A percentile compares a stretch with the other conserved stretches of the same genome.
Evolutionary conservation across 1,284 basidiomycete genomes (phyloP).

Genomic region (Tilletia indica): DNA sequence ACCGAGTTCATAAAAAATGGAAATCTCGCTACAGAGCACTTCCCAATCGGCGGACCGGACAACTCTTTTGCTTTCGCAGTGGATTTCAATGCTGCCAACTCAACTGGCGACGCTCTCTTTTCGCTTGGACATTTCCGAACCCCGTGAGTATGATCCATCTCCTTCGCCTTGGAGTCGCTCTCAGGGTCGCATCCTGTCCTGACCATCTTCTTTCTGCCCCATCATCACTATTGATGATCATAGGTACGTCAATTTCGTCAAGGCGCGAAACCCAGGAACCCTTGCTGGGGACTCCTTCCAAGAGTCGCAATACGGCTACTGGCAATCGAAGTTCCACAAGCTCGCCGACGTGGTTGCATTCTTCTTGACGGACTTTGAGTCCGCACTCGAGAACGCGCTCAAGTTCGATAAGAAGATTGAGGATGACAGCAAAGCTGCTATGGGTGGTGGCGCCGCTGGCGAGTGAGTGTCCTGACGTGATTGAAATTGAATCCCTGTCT

Average conservation of each 20-base stretch:
- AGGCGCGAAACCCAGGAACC: constrained; percentile 2
- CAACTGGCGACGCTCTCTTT: constrained; percentile 41
- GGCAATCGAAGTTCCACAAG: constrained; percentile 43
- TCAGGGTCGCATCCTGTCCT: too few relatives aligned
- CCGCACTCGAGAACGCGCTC: constrained; percentile 61
- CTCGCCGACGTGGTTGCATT: constrained; percentile 57
- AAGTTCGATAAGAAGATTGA: constrained; percentile 48
- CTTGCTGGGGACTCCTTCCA: constrained; percentile 32
- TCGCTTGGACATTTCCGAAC: constrained; percentile 47
- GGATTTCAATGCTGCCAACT: constrained; percentile 42
- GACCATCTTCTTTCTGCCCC: too few relatives aligned
- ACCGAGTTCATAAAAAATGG: constrained; percentile 43
- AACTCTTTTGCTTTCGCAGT: constrained; percentile 49
- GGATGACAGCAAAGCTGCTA: constrained; percentile 41
- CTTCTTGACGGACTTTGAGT: constrained; percentile 67
- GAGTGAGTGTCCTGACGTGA: too few relatives aligned
- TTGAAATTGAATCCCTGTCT: too few relatives aligned
- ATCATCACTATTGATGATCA: too few relatives aligned
- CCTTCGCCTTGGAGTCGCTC: too few relatives aligned
- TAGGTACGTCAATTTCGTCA: constrained; percentile 47
- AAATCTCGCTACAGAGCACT: constrained; percentile 42
- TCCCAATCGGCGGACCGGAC: constrained; percentile 41
- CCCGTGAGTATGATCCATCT: constrained; percentile 21
- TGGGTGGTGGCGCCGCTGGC: constrained; percentile 45
- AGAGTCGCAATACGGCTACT: constrained; percentile 51